Evolutionary conservation across 1,139 yeast species (phyloP), one percentile per base, ranked within the genome.

Genomic region (Pneumocystis oryctolagi): DNA sequence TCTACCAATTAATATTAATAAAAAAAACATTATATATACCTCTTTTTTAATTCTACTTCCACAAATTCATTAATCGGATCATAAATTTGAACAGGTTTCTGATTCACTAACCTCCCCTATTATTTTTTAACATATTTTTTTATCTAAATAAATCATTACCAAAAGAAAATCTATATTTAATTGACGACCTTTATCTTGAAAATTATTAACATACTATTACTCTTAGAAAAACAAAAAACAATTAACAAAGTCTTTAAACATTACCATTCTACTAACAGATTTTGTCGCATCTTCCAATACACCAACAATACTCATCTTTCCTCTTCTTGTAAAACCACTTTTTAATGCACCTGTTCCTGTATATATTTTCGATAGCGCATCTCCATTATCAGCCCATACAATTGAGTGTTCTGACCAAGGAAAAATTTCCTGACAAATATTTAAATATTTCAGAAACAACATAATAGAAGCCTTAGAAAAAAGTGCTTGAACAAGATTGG

Each of bases 381-480:
- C 98, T 60, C 98, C 99, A 73, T 92, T 90, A 73, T 94, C 97
- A 0, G 98, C 99, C 98, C 98, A 94, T 30, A 92, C 75, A 3
- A 85, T 78, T 69, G 89, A 87, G 71, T 90, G 97, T 65, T 81
- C 83, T 56, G 75, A 72, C 71, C 84, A 79, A 59, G 87, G 74
- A 28, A 84, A 92, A 9, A 74, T 69, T 73, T 56, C 61, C 2
- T 62, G 61, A 40, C 72, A 71, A 64, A 75, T 74, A 62, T 74
- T 72, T 63, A 80, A 78, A 69, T 82, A 85, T 63, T 78, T 80
- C 59, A 89, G 71, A 67, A 89, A 85, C 64, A 82, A 76, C 65
- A 85, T 84, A 61, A 92, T 74, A 1, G 89, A 85, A 63, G 80
- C 80, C 62, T 78, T 74, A 1, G 89, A 87, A 8, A 94, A 78